These are phyloP conservation scores for Curvularia hawaiiensis DNA, from an alignment of 2,329 filamentous ascomycete species.

Conservation along the genomic window DNA sequence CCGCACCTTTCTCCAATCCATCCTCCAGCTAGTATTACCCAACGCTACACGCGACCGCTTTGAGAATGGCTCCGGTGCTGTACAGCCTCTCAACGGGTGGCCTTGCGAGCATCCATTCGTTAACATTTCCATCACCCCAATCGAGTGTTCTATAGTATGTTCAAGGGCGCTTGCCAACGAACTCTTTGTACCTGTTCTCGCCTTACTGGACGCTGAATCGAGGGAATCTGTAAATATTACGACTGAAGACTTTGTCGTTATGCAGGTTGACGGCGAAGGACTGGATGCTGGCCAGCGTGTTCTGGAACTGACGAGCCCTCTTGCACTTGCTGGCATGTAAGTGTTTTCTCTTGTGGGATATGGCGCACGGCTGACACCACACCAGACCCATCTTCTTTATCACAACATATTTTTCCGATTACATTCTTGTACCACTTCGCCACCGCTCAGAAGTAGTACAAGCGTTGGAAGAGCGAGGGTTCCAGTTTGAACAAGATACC, in stretches of 20 bases:
- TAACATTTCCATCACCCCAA: constrained; percentile 89
- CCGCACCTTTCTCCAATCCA: constrained; percentile 79
- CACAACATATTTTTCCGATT: constrained; percentile 97
- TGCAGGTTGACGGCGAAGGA: constrained; percentile 87
- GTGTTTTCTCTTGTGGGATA: constrained; percentile 25
- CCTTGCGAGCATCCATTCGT: constrained; percentile 75
- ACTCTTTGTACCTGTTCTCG: constrained; percentile 76
- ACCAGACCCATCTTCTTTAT: constrained; percentile 91
- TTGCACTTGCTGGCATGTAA: constrained; percentile 87
- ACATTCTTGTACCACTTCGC: constrained; percentile 85
- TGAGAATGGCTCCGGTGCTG: constrained; percentile 37
- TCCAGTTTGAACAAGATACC: constrained; percentile 72
- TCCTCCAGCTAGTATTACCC: constrained; percentile 83
- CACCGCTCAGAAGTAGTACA: constrained; percentile 75
- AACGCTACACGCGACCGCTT: constrained; percentile 47
- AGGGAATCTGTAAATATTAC: constrained; percentile 69
- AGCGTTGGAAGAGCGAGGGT: constrained; percentile 78
- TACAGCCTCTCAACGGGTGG: constrained; percentile 49
- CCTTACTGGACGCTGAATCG: constrained; percentile 59
- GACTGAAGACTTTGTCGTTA: constrained; percentile 81
- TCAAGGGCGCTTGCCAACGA: constrained; percentile 73
- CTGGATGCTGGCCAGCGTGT: constrained; percentile 91
- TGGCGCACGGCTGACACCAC: constrained; percentile 8
- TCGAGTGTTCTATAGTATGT: constrained; percentile 93
- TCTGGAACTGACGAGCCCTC: constrained; percentile 85